Conservation (phyloP, 306 rosid genomes). For the Cucurbita argyrosperma region DNA sequence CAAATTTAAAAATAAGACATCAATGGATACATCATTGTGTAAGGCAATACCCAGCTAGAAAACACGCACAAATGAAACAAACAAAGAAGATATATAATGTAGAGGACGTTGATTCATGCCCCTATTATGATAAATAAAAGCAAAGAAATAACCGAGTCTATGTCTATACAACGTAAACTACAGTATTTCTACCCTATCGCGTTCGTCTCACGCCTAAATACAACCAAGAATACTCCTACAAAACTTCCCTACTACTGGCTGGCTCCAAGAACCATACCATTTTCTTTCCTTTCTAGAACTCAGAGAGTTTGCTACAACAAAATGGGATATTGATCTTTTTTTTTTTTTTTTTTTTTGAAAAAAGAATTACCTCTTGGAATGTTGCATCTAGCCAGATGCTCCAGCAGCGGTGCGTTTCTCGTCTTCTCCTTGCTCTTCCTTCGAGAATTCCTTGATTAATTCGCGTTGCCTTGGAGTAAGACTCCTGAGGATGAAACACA, state of each 20-base stretch:
- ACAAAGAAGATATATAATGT: neutral
- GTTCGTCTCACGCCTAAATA: neutral
- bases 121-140: neutral
- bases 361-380: neutral
- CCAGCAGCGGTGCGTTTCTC: slow-evolving; percentile 34
- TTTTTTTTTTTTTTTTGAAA: too few relatives aligned
- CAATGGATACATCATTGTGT: too few relatives aligned
- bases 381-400: slow-evolving; percentile 1
- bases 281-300: neutral
- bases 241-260: slow-evolving; percentile 25
- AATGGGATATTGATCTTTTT: neutral
- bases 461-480: slow-evolving; percentile 64
- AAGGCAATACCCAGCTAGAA: neutral
- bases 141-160: neutral
- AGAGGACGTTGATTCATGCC: neutral
- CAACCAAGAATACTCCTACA: slow-evolving; percentile 30
- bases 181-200: neutral
- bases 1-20: too few relatives aligned
- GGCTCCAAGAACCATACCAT: neutral
- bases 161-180: slow-evolving; percentile 6
- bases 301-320: neutral
- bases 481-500: slow-evolving; percentile 23
- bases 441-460: slow-evolving; percentile 73
- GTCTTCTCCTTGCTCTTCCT: slow-evolving; percentile 54
- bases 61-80: neutral